A percentile compares a stretch with the other conserved stretches of the same genome.
phyloP scores from a whole-genome alignment of 257 asterid genomes.

The Solanum commersonii region DNA sequence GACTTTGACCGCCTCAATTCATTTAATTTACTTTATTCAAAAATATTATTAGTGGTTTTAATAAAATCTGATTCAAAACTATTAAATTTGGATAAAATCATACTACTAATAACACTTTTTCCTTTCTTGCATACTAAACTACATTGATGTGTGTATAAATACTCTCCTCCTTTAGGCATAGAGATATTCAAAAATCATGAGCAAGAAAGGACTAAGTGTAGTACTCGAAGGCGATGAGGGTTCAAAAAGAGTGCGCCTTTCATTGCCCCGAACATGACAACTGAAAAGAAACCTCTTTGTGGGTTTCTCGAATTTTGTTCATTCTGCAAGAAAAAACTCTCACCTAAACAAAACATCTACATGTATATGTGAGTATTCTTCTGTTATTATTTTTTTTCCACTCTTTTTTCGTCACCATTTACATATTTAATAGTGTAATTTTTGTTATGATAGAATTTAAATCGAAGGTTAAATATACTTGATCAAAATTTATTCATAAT shows the following conservation, averaged over 20 bases:
- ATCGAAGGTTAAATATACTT: not conserved
- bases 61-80: not conserved
- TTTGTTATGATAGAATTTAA: not conserved
- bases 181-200: slow-evolving; percentile 14
- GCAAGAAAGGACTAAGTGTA: slow-evolving; percentile 75
- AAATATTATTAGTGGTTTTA: not conserved
- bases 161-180: not conserved
- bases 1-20: not conserved
- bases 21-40: not conserved
- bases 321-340: slow-evolving; percentile 53
- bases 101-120: not conserved
- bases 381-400: not conserved
- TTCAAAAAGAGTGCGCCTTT: not conserved
- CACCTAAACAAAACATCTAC: slow-evolving; percentile 64
- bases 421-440: not conserved
- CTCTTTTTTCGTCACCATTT: not conserved
- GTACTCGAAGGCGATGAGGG: slow-evolving; percentile 41
- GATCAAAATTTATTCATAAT: not conserved
- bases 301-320: slow-evolving; percentile 62
- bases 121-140: not conserved
- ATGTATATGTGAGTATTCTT: slow-evolving; percentile 75
- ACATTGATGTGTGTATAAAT: not conserved
- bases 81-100: not conserved
- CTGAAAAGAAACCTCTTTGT: not conserved
- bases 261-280: slow-evolving; percentile 5